Conservation (phyloP, 2,329 filamentous ascomycete genomes). For the Claviceps africana region DNA sequence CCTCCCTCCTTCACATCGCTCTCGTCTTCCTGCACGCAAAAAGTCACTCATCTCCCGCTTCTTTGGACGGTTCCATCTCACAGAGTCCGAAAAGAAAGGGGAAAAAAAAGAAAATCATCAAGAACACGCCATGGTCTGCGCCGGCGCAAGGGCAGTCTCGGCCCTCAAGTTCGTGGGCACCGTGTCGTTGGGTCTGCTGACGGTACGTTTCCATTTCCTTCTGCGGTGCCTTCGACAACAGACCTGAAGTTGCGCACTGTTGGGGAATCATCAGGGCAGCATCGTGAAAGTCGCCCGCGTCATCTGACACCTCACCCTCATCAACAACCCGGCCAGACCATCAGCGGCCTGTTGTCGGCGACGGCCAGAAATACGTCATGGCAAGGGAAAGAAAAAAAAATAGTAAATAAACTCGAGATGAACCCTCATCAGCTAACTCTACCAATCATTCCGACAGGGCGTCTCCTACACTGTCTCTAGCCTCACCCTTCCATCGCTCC, state of each 20-base stretch:
- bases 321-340: too few relatives aligned
- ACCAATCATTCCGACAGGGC: constrained; percentile 42
- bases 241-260: too few relatives aligned
- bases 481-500: constrained; percentile 65
- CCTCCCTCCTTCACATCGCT: not conserved
- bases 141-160: constrained; percentile 42
- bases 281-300: too few relatives aligned
- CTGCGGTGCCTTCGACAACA: not conserved
- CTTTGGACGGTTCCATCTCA: not conserved
- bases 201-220: constrained; percentile 39
- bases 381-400: not conserved
- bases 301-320: not conserved
- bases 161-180: constrained; percentile 88
- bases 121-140: constrained; percentile 44
- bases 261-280: too few relatives aligned
- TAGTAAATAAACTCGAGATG: not conserved
- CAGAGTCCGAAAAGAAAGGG: not conserved
- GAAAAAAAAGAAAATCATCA: not conserved
- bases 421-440: constrained; percentile 5
- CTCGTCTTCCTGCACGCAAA: not conserved
- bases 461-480: constrained; percentile 73
- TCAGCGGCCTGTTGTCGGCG: too few relatives aligned
- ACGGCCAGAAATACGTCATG: not conserved
- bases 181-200: constrained; percentile 74
- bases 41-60: not conserved